A percentile compares a stretch with the other conserved stretches of the same genome.
These are phyloP conservation scores for Diplodia seriata DNA, from an alignment of 2,329 filamentous ascomycete species.

Conservation along the genomic window DNA sequence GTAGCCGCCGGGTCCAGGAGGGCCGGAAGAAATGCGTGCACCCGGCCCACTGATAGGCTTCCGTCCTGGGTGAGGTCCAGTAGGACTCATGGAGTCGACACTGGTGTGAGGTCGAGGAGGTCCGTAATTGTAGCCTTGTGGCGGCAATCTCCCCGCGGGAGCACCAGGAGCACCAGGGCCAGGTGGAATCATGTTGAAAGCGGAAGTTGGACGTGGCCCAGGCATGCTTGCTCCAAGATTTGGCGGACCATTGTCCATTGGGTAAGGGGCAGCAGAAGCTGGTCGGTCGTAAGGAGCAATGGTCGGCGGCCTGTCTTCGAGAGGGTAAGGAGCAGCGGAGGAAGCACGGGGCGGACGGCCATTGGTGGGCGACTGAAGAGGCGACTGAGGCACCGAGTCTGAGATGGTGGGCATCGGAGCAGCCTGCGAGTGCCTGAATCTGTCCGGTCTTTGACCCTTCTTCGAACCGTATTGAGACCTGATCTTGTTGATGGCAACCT, in stretches of 20 bases:
- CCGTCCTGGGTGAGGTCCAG: constrained; percentile 43
- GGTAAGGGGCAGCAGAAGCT: constrained; percentile 71
- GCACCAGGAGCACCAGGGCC: constrained; percentile 36
- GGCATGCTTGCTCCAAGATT: constrained; percentile 44
- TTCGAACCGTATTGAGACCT: constrained; percentile 64
- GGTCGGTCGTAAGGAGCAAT: constrained; percentile 50
- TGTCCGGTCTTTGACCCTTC: constrained; percentile 55
- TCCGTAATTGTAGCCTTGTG: constrained; percentile 39
- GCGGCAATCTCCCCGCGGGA: constrained; percentile 38
- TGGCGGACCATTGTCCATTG: constrained; percentile 68
- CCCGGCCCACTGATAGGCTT: constrained; percentile 34
- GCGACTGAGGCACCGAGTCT: constrained; percentile 48
- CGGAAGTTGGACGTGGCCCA: constrained; percentile 56
- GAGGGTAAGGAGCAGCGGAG: constrained; percentile 52
- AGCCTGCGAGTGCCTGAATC: constrained; percentile 49
- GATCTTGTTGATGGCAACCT: constrained; percentile 86
- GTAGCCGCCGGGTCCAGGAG: constrained; percentile 42
- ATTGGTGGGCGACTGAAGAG: constrained; percentile 35
- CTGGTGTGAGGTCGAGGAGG: constrained; percentile 49
- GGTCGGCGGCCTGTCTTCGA: constrained; percentile 52
- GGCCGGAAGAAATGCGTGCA: constrained; percentile 40
- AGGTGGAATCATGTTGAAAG: constrained; percentile 58
- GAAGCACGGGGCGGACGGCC: constrained; percentile 44
- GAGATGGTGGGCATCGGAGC: constrained; percentile 49
- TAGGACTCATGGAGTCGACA: constrained; percentile 45